These are phyloP conservation scores for Umbilicaria muhlenbergii DNA, from an alignment of 495 filamentous ascomycete genomes.

Conservation along the genomic window DNA sequence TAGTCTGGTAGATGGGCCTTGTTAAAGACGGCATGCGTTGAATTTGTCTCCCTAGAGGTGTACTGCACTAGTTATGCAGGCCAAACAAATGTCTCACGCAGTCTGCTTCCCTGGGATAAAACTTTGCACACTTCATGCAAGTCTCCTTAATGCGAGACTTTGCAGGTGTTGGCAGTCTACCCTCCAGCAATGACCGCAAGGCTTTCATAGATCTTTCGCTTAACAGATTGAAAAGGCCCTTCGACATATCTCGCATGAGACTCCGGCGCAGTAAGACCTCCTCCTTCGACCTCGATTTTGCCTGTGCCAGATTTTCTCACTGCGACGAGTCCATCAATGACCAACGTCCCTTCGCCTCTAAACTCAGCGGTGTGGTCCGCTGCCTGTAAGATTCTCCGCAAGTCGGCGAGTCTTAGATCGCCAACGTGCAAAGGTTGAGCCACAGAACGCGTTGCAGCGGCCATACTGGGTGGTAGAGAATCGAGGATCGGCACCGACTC, in stretches of 20 bases:
- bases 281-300: constrained; percentile 77
- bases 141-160: too few species aligned
- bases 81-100: too few species aligned
- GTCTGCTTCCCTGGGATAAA: too few species aligned
- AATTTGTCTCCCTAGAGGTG: too few species aligned
- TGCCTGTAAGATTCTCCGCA: constrained; percentile 67
- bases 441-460: constrained; percentile 57
- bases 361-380: constrained; percentile 85
- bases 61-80: too few species aligned
- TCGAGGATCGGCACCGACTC: constrained; percentile 51
- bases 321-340: constrained; percentile 75
- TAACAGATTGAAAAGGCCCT: constrained; percentile 60
- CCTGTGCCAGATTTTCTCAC: constrained; percentile 81
- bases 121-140: too few species aligned
- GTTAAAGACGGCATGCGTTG: too few species aligned
- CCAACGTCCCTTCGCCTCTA: constrained; percentile 76
- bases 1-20: too few species aligned
- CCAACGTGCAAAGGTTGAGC: constrained; percentile 89
- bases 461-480: constrained; percentile 58
- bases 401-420: constrained; percentile 76
- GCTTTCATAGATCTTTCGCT: constrained; percentile 68
- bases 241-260: constrained; percentile 22
- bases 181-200: constrained; percentile 64
- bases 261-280: constrained; percentile 34
- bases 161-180: constrained; percentile 15